Evolutionary conservation across 176 grass and related monocot species (phyloP).

Genomic region (Melocanna baccifera): DNA sequence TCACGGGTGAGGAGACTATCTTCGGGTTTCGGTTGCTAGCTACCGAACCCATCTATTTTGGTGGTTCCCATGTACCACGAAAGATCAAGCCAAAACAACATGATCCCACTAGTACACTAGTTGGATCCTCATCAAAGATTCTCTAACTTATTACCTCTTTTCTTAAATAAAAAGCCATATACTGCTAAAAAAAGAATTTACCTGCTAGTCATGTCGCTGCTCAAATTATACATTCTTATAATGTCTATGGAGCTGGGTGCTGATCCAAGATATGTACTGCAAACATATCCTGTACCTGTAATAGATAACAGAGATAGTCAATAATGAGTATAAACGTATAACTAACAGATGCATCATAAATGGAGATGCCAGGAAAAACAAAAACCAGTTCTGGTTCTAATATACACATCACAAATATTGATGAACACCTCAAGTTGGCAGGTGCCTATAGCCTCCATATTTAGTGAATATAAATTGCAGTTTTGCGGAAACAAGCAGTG

Average conservation of each 20-base stretch:
- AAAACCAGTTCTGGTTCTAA: not conserved
- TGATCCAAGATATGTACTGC: constrained; percentile 76
- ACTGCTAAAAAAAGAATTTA: constrained; percentile 27
- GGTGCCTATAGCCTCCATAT: not conserved
- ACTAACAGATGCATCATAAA: constrained; percentile 3
- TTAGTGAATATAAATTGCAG: not conserved
- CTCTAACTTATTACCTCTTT: not conserved
- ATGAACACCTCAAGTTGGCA: not conserved
- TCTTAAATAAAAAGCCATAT: not conserved
- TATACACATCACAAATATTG: not conserved
- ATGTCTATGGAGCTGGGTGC: constrained; percentile 65
- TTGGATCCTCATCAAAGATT: not conserved
- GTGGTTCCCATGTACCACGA: too few species aligned
- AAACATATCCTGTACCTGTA: constrained; percentile 90
- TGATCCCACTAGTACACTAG: too few species aligned
- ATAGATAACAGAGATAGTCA: constrained; percentile 15
- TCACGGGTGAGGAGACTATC: too few species aligned
- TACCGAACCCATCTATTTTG: too few species aligned
- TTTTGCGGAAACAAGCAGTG: not conserved
- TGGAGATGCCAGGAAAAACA: not conserved
- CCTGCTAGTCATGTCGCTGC: constrained; percentile 59
- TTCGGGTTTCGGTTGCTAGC: too few species aligned
- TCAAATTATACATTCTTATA: constrained; percentile 90
- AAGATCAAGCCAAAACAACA: too few species aligned
- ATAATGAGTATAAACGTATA: not conserved